phyloP scores from a whole-genome alignment of 257 asterid species.

The Leonotis leonurus region DNA sequence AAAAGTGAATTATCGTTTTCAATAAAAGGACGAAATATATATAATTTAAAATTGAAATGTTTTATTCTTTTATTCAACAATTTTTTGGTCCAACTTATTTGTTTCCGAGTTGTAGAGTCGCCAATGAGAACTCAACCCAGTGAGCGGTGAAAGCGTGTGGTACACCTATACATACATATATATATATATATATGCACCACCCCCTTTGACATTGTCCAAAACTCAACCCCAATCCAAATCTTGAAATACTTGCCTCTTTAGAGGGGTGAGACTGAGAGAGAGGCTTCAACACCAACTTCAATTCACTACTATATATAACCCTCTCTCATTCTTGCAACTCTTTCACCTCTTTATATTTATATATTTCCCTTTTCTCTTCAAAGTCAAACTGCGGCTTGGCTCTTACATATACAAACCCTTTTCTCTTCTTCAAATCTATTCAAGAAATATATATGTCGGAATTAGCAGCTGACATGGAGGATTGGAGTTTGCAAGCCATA shows the following conservation, averaged over 20 bases:
- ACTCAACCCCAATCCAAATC: conserved; percentile 34
- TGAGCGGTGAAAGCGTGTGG: conserved; percentile 38
- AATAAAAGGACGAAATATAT: conserved; percentile 1
- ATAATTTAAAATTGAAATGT: no score
- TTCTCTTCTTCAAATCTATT: neutral
- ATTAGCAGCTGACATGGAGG: conserved; percentile 26
- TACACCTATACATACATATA: neutral
- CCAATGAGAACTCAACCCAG: conserved; percentile 31
- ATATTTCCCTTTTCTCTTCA: neutral
- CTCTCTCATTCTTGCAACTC: conserved; percentile 6
- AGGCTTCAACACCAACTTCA: no score
- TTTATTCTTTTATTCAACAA: neutral
- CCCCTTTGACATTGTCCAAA: conserved; percentile 41
- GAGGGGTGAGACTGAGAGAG: no score
- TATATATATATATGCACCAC: neutral
- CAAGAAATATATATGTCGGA: neutral
- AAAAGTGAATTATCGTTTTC: neutral
- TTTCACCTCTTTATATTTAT: conserved; percentile 16
- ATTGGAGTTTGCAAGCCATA: conserved; percentile 62
- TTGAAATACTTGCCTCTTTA: neutral
- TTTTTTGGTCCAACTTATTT: conserved; percentile 16
- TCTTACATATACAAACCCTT: neutral
- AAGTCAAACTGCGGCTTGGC: conserved; percentile 41
- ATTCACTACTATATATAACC: no score
- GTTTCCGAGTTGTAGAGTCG: conserved; percentile 14